A percentile compares a stretch with the other conserved stretches of the same genome.
Conservation (phyloP, 192 early-diverging fungal genomes). For the Pilobolus umbonatus region DNA sequence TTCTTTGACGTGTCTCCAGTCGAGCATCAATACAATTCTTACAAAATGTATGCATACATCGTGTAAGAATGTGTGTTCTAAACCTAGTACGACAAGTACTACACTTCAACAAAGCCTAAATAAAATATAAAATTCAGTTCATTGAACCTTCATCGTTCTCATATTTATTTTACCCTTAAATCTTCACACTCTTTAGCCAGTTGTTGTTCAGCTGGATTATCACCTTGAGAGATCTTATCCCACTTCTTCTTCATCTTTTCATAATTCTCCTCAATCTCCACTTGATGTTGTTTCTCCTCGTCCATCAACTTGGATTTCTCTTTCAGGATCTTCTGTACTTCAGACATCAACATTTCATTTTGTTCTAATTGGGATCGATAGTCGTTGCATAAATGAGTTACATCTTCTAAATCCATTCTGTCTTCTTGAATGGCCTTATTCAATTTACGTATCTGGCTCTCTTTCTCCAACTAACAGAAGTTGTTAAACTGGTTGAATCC, state of each 20-base stretch:
- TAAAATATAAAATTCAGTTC: not conserved
- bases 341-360: slow-evolving; percentile 49
- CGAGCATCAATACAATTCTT: slow-evolving; percentile 85
- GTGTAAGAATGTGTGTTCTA: slow-evolving; percentile 72
- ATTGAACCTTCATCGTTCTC: not conserved
- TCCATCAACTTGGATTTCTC: slow-evolving; percentile 61
- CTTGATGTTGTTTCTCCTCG: slow-evolving; percentile 50
- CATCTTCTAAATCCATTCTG: slow-evolving; percentile 50
- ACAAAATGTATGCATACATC: slow-evolving; percentile 98
- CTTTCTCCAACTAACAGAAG: slow-evolving; percentile 44
- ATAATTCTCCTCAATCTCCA: slow-evolving; percentile 55
- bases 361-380: slow-evolving; percentile 60
- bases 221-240: slow-evolving; percentile 58
- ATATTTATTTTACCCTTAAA: slow-evolving; percentile 23
- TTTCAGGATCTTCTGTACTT: slow-evolving; percentile 55
- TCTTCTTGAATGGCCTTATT: slow-evolving; percentile 44
- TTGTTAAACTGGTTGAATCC: not conserved
- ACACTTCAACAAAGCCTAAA: slow-evolving; percentile 83
- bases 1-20: slow-evolving; percentile 83
- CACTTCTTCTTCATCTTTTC: slow-evolving; percentile 54
- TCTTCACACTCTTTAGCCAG: slow-evolving; percentile 43
- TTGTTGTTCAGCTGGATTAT: slow-evolving; percentile 54
- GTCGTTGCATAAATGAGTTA: slow-evolving; percentile 53
- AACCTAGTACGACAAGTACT: slow-evolving; percentile 82
- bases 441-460: slow-evolving; percentile 59